Evolutionary conservation across 805 yeast genomes (phyloP).

Genomic region (Yamadazyma akitaensis): DNA sequence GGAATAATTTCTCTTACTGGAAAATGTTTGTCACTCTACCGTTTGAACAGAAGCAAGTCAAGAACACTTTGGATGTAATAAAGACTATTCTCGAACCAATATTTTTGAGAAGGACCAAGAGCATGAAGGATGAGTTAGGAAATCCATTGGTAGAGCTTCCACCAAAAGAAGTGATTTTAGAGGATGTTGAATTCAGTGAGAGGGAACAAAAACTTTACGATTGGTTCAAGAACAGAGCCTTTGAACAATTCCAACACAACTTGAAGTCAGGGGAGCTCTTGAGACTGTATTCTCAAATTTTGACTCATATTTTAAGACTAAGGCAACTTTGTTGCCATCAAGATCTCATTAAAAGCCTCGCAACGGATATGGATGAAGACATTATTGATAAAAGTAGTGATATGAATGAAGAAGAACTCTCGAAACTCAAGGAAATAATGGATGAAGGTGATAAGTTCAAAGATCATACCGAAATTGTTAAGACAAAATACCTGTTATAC

Average conservation of each 20-base stretch:
- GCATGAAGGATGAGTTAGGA: constrained; percentile 74
- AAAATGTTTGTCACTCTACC: constrained; percentile 79
- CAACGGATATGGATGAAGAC: constrained; percentile 49
- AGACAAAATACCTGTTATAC: constrained; percentile 28
- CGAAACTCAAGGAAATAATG: constrained; percentile 10
- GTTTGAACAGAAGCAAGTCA: constrained; percentile 68
- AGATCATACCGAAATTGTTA: constrained; percentile 21
- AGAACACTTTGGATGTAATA: constrained; percentile 77
- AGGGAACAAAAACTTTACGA: constrained; percentile 65
- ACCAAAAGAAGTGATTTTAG: constrained; percentile 65
- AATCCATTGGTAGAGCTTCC: constrained; percentile 74
- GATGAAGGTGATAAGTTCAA: constrained; percentile 11
- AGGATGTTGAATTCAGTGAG: constrained; percentile 62
- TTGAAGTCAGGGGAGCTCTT: constrained; percentile 63
- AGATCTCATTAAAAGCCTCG: constrained; percentile 52
- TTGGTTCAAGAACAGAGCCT: constrained; percentile 66
- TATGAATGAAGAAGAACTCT: constrained; percentile 6
- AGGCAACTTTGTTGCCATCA: constrained; percentile 89
- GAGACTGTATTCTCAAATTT: constrained; percentile 70
- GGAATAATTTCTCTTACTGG: constrained; percentile 87
- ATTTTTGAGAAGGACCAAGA: constrained; percentile 78
- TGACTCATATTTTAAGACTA: constrained; percentile 77
- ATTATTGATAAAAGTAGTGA: constrained; percentile 9
- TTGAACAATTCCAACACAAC: constrained; percentile 56
- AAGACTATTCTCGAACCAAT: constrained; percentile 83